phyloP scores from a whole-genome alignment of 2,329 filamentous ascomycete species.

The Venturia oleaginea region DNA sequence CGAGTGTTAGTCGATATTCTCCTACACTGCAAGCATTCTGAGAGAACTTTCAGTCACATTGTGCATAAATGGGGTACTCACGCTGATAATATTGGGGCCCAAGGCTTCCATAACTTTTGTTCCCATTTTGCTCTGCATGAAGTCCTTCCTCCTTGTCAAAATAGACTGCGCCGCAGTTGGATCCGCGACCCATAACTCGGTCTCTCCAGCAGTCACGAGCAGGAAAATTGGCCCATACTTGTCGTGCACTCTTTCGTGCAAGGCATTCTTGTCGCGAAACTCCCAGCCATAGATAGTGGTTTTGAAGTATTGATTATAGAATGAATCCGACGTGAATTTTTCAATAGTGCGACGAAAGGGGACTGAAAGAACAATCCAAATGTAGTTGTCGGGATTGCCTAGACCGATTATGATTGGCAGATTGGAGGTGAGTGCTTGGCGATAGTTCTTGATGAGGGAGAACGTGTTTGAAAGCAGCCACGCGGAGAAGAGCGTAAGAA shows the following conservation, averaged over 20 bases:
- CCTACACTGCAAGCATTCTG: no score
- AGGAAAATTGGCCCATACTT: not conserved
- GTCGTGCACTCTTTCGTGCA: not conserved
- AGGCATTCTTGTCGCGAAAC: slow-evolving; percentile 2
- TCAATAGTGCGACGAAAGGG: not conserved
- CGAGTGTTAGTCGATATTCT: not conserved
- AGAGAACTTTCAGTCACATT: no score
- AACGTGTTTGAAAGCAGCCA: slow-evolving; percentile 1
- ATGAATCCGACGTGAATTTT: not conserved
- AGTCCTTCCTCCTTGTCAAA: not conserved
- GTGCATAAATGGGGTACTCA: not conserved
- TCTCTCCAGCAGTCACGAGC: not conserved
- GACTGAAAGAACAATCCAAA: not conserved
- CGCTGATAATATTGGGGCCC: not conserved
- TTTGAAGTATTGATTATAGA: not conserved
- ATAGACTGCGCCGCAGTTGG: not conserved
- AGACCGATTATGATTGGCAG: not conserved
- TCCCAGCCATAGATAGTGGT: not conserved
- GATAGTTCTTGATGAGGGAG: not conserved
- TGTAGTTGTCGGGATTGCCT: not conserved
- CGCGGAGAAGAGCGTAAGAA: not conserved
- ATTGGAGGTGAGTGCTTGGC: not conserved
- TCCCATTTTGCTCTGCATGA: not conserved
- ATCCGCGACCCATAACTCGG: not conserved
- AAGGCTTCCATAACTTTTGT: not conserved